phyloP scores from a whole-genome alignment of 208 protist species.

The Willaertia magna region DNA sequence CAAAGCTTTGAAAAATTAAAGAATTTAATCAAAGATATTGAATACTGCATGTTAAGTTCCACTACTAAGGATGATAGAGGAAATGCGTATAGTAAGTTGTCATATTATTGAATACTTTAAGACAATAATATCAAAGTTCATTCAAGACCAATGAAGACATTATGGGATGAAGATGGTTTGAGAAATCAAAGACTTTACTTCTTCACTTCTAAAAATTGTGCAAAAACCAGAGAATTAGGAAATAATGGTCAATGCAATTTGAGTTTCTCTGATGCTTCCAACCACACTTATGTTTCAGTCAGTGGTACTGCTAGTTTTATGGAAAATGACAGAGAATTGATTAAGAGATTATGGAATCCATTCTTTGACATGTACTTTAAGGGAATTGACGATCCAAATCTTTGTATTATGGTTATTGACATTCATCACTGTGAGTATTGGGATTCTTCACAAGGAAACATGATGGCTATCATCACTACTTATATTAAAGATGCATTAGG shows the following conservation, averaged over 20 bases:
- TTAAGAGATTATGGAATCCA: background rate
- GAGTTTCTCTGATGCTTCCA: background rate
- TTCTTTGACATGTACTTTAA: background rate
- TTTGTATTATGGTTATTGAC: background rate
- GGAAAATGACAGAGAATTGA: background rate
- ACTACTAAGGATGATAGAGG: background rate
- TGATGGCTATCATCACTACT: background rate
- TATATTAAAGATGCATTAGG: background rate
- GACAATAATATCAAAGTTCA: no score
- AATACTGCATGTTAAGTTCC: background rate
- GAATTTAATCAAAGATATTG: background rate
- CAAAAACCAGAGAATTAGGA: background rate
- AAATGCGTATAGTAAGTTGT: background rate
- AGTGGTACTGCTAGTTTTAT: background rate
- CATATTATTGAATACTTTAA: no score
- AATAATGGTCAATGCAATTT: background rate
- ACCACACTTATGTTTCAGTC: background rate
- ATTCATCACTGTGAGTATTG: background rate
- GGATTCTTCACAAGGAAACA: background rate
- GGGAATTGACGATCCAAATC: background rate
- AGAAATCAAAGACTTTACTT: background rate
- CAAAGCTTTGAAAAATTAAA: background rate
- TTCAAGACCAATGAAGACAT: background rate
- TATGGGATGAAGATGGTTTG: background rate
- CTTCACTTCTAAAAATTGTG: background rate